Base-by-base conservation (phyloP, 805 yeast species). In the Zygoascus biomembranicola region DNA sequence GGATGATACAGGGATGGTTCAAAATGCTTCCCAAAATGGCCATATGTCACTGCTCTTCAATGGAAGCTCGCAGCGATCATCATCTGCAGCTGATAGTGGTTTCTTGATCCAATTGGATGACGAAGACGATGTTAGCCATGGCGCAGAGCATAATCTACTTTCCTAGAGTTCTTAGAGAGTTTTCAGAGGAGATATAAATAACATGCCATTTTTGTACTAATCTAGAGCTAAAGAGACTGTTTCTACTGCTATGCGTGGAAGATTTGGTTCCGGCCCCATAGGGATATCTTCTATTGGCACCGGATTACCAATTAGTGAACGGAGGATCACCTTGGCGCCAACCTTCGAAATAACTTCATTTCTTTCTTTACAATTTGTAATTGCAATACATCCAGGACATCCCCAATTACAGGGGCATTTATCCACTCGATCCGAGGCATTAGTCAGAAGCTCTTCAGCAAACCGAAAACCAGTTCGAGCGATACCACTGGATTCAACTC, bases 401-500 rank as follows among this genome's bases (percentile, higher is more conserved):
- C 92, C 92, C 62, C 69, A 67, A 2, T 67, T 71, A 47, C 82
- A 82, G 1, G 75, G 74, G 66, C 99, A 94, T 14, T 73, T 75
- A 31, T 75, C 73, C 0, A 90, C 72, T 42, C 85, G 73, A 1
- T 73, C 71, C 50, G 81, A 69, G 0, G 96, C 84, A 47, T 71
- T 68, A 28, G 45, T 31, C 18, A 92, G 62, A 2, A 94, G 76
- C 2, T 78, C 79, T 55, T 85, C 87, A 28, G 87, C 77, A 61
- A 84, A 82, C 55, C 86, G 92, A 67, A 86, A 92, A 0, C 92
- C 88, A 61, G 87, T 85, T 0, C 82, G 76, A 1, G 89, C 78
- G 46, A 92, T 71, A 0, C 98, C 98, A 0, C 88, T 79, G 0
- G 96, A 96, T 1, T 95, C 96, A 10, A 95, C 96, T 62, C 83